Conservation (phyloP, 768 basidiomycete species). For the Macrocybe gigantea region DNA sequence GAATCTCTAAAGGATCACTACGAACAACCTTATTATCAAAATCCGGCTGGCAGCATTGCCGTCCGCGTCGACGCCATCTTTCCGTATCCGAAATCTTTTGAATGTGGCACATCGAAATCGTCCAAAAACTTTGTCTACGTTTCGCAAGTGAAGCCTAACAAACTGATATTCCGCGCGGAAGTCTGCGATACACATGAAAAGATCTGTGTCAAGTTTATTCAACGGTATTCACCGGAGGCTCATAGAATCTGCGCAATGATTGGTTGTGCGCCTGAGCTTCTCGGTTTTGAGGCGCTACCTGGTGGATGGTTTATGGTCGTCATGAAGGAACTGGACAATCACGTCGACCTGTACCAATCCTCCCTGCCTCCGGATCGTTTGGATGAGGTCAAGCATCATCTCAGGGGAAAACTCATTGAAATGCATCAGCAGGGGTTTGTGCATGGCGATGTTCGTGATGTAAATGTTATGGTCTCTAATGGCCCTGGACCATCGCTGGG, state of each 20-base stretch:
- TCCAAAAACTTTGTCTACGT: too few species aligned
- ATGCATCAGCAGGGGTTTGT: constrained; percentile 12
- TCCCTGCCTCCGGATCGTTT: too few species aligned
- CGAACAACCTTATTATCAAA: background rate
- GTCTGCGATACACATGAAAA: too few species aligned
- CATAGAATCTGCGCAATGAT: constrained; percentile 12
- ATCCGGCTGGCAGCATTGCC: too few species aligned
- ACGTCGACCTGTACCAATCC: background rate
- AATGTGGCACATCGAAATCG: too few species aligned
- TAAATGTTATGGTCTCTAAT: constrained; percentile 17
- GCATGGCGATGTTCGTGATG: constrained; percentile 20
- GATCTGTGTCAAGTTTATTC: too few species aligned
- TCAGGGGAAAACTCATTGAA: background rate
- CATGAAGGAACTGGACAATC: constrained; percentile 13
- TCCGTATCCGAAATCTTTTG: too few species aligned
- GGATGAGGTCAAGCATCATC: background rate
- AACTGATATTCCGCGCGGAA: too few species aligned
- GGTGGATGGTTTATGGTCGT: constrained; percentile 23
- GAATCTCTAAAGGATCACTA: too few species aligned
- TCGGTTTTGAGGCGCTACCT: constrained; percentile 16
- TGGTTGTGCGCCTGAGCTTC: constrained; percentile 14
- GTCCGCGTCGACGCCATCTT: too few species aligned
- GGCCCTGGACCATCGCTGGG: background rate
- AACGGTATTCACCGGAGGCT: constrained; percentile 8
- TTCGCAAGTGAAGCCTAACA: too few species aligned